Evolutionary conservation across 2,329 filamentous ascomycete genomes (phyloP).

Genomic region (Diaporthe batatas): DNA sequence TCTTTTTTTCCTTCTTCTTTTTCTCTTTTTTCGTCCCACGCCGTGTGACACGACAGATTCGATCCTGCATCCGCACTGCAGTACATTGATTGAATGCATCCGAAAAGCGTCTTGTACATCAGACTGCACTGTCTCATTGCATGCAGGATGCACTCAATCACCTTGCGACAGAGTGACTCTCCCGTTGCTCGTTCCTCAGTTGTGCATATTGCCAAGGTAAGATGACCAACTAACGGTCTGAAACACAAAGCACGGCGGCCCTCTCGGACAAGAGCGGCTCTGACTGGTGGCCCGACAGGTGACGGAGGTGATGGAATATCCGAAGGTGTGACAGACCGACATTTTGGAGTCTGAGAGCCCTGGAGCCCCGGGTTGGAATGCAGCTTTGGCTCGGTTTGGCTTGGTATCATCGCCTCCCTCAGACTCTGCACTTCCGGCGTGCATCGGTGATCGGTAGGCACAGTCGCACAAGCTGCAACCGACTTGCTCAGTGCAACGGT

Average conservation of each 20-base stretch:
- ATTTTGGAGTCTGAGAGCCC: conserved; percentile 10
- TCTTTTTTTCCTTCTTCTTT: too few species aligned
- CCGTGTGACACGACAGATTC: conserved; percentile 31
- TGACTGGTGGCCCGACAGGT: neutral
- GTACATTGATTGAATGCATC: conserved; percentile 5
- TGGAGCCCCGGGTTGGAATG: neutral
- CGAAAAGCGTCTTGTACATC: conserved; percentile 8
- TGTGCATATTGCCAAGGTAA: neutral
- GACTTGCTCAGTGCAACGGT: neutral
- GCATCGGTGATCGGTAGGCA: neutral
- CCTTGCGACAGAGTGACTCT: neutral
- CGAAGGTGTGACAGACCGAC: conserved; percentile 17
- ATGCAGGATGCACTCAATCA: conserved; percentile 17
- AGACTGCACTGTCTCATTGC: conserved; percentile 13
- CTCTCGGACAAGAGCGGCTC: too few species aligned
- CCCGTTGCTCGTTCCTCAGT: too few species aligned
- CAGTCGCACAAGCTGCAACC: neutral
- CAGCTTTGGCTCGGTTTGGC: conserved; percentile 10
- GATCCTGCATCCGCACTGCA: conserved; percentile 22
- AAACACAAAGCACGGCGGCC: conserved; percentile 2
- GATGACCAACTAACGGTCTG: conserved; percentile 1
- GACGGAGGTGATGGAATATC: neutral
- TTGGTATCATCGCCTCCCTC: conserved; percentile 11
- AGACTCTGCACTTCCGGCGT: neutral
- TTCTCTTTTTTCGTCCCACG: conserved; percentile 7